Conservation (phyloP, 345 rosid species). For the Syzygium grande region DNA sequence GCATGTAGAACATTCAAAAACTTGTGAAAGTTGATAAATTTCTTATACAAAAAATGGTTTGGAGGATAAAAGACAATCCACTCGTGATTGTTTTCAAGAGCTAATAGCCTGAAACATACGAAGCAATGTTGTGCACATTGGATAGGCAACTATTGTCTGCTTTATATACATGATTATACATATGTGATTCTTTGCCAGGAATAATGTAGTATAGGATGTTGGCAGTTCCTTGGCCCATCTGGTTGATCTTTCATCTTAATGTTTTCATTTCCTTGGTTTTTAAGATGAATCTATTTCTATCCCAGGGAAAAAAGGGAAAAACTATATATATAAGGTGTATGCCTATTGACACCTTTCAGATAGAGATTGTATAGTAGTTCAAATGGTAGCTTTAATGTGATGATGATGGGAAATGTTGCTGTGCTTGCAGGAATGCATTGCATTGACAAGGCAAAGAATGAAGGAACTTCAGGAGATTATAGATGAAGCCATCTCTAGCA, state of each 20-base stretch:
- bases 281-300: not conserved
- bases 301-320: not conserved
- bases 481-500: constrained; percentile 46
- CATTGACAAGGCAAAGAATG: constrained; percentile 50
- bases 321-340: not conserved
- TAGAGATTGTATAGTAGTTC: not conserved
- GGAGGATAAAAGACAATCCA: not conserved
- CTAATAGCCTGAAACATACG: not conserved
- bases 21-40: not conserved
- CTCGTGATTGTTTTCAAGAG: not conserved
- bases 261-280: not conserved
- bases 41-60: not conserved
- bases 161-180: not conserved
- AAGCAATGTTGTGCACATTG: not conserved
- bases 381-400: not conserved
- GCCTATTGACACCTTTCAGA: not conserved
- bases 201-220: not conserved
- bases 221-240: not conserved
- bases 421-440: constrained; percentile 52
- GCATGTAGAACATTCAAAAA: not conserved
- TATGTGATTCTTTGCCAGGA: not conserved
- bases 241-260: not conserved
- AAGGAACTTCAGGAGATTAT: constrained; percentile 41
- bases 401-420: not conserved
- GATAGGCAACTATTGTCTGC: not conserved